Evolutionary conservation across 2,329 filamentous ascomycete species (phyloP), one percentile per base, ranked within the genome.

Genomic region (Sclerotinia sclerotiorum): DNA sequence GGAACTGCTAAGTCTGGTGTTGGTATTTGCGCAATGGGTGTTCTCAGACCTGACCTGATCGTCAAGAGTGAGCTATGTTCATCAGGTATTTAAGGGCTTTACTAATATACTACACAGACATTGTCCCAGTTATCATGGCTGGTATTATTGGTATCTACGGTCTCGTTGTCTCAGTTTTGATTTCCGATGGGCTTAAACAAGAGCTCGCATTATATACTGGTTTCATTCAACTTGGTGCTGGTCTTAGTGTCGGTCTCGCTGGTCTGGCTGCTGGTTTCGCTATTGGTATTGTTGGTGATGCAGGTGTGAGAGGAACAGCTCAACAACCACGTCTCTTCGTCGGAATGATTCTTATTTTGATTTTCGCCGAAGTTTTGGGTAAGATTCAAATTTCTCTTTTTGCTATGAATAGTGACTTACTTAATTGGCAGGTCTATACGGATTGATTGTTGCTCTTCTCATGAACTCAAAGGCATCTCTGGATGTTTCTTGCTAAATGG

Each of bases 61-160:
- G 94, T 99, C 81, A 98, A 97, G 91, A 98, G 95, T 98, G 90
- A 79, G 93, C 75, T 56, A 58, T 68, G 27, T 60, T 69, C 62
- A 65, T 24, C n/a, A 39, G 29, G 21, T 44, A 13, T 39, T 6
- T 11, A 62, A 42, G n/a, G 15, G 15, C 19, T 32, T 29, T 44
- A 70, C 70, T 76, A 69, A 76, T 66, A 35, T 52, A 52, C 10
- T 62, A 61, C 51, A 61, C 75, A 98, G 94, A 97, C 87, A 97
- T 98, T 82, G 94, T 98, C 74, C 95, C 95, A 80, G 95, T 98
- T 83, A 97, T 99, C 89, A 99, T 99, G 95, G 95, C 95, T 86
- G 95, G 95, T 98, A 99, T 99, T 83, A 98, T 99, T 83, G 95
- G 93, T 91, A 98, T 99, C 82, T 99, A 95, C 84, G 92, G 92